Evolutionary conservation across 2,329 filamentous ascomycete genomes (phyloP).

Genomic region (Orbilia ellipsospora): DNA sequence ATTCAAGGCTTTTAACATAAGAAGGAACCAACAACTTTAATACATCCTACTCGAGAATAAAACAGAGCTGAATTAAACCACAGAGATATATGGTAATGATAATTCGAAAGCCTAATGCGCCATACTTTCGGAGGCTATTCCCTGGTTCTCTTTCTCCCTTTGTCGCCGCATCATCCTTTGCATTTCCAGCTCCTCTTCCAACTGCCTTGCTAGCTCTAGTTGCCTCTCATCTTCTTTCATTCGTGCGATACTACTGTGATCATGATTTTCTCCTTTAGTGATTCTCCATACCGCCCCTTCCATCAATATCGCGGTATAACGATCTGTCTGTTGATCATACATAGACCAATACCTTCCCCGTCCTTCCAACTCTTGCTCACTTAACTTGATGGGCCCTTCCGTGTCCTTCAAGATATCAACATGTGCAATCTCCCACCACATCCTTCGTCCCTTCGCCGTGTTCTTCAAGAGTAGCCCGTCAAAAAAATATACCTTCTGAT

Average conservation of each 20-base stretch:
- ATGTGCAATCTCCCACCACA: neutral
- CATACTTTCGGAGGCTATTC: too few species aligned
- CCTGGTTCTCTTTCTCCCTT: neutral
- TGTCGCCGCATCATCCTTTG: neutral
- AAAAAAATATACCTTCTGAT: neutral
- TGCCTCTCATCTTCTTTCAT: neutral
- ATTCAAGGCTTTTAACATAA: too few species aligned
- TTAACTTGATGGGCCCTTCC: neutral
- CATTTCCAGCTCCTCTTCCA: neutral
- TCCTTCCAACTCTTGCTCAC: neutral
- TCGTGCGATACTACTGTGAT: neutral
- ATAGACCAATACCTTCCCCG: slow-evolving; percentile 21
- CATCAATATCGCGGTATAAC: neutral
- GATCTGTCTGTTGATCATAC: slow-evolving; percentile 2
- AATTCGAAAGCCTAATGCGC: too few species aligned
- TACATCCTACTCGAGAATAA: too few species aligned
- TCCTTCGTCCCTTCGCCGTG: slow-evolving; percentile 1
- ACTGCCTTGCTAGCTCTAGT: neutral
- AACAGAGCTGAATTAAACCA: too few species aligned
- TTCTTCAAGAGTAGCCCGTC: neutral
- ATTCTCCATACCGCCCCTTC: slow-evolving; percentile 27
- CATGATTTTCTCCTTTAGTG: neutral
- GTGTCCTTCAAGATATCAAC: neutral
- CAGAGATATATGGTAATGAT: too few species aligned
- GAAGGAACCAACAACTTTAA: too few species aligned